Base-by-base conservation (phyloP, 2,329 filamentous ascomycete species). In the Stenocarpella maydis region DNA sequence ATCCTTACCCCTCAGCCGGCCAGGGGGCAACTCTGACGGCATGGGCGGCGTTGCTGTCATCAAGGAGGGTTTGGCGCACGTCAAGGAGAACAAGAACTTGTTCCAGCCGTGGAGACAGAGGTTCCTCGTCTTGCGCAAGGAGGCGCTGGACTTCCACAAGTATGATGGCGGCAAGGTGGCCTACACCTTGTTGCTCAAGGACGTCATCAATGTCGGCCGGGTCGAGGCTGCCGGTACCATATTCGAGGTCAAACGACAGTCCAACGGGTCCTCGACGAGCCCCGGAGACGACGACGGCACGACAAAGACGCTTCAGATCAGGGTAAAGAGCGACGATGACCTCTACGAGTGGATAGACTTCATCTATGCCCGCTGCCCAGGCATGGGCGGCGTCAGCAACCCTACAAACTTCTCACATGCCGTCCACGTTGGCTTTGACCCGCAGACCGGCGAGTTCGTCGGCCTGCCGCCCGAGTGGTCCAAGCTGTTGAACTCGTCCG, bases 261-360 rank as follows among this genome's bases (percentile, higher is more conserved):
- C 90, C 58, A 91, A 90, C 75, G 90, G 89, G 47, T 82, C 86
- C 47, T 93, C 91, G 55, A 88, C 87, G 63, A 93, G 91, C 71
- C 88, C 94, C 14, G 89, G 91, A 64, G 92, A 92, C 54, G 91
- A 94, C 73, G 95, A 98, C 73, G 90, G 93, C 41, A 88, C 91
- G 10, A 92, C 91, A 69, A 94, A 92, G 79, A 92, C 93, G 4
- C 88, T 98, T 65, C 94, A 96, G 73, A 96, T 97, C 79, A 94
- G 92, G 78, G 94, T 98, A 75, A 97, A 98, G 82, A 92, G 91
- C 68, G 96, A 99, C 77, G 95, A 97, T 77, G 96, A 99, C 75
- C 90, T 99, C 66, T 99, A 99, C 80, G 94, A 97, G 76, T 99
- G 96, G 96, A 97, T 98, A 76, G 96, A 99, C 80, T 93, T 95